These are phyloP conservation scores for Paramecium biaurelia DNA, from an alignment of 73 alveolate species.

Conservation along the genomic window DNA sequence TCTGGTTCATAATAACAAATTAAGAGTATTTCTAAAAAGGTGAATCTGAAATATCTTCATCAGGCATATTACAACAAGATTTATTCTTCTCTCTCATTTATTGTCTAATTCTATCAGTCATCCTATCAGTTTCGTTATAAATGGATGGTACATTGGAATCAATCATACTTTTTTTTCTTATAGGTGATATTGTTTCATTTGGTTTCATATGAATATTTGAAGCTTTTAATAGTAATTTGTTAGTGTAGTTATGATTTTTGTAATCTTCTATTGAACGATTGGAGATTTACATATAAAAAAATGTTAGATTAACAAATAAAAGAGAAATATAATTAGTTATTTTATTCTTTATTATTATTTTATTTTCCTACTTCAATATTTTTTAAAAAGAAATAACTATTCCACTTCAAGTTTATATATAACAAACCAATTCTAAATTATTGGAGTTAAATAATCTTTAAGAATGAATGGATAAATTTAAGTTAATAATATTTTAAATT, in stretches of 20 bases:
- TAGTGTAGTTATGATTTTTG: neutral
- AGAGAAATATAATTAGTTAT: neutral
- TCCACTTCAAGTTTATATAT: neutral
- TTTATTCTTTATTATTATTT: neutral
- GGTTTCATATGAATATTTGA: neutral
- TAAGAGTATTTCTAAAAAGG: neutral
- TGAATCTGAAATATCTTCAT: neutral
- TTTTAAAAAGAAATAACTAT: neutral
- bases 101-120: neutral
- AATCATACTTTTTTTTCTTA: neutral
- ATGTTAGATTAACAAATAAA: neutral
- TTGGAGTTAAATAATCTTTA: no score
- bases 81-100: neutral
- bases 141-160: neutral
- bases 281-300: neutral
- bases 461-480: neutral
- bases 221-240: neutral
- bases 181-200: neutral
- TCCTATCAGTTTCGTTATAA: neutral
- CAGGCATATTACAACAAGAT: conserved; percentile 25
- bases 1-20: neutral
- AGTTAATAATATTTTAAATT: no score
- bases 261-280: neutral
- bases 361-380: neutral
- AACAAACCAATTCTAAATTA: neutral